These are phyloP conservation scores for Xylaria nigripes DNA, from an alignment of 495 filamentous ascomycete genomes.

Conservation along the genomic window DNA sequence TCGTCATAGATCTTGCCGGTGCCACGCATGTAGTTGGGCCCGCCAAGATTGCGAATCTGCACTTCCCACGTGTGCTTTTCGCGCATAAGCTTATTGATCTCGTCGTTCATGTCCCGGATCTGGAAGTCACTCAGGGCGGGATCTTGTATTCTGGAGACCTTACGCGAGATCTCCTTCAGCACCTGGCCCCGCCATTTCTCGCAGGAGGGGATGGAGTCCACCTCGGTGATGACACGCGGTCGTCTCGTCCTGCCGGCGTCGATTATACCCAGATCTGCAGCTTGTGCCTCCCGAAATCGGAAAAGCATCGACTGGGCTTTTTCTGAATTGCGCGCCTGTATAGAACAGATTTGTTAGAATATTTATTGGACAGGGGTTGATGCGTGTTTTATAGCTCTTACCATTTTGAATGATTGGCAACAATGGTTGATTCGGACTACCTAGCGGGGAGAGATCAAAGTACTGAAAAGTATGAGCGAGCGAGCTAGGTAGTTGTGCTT, in stretches of 20 bases:
- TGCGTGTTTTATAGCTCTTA: slow-evolving; percentile 5
- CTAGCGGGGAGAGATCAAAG: neutral
- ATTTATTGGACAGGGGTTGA: neutral
- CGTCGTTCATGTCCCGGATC: slow-evolving; percentile 95
- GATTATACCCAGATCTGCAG: slow-evolving; percentile 91
- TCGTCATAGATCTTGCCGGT: slow-evolving; percentile 84
- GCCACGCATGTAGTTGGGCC: slow-evolving; percentile 96
- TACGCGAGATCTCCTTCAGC: slow-evolving; percentile 93
- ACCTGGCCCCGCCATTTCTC: slow-evolving; percentile 99
- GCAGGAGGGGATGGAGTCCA: slow-evolving; percentile 75
- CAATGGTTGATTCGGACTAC: neutral
- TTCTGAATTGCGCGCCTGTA: slow-evolving; percentile 70
- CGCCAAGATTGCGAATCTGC: slow-evolving; percentile 87
- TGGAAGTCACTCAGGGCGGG: slow-evolving; percentile 82
- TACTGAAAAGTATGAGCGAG: neutral
- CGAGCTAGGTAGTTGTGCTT: too few relatives aligned
- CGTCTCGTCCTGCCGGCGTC: slow-evolving; percentile 84
- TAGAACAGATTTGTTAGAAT: slow-evolving; percentile 1
- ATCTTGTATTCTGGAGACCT: slow-evolving; percentile 93
- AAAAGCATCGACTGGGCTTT: slow-evolving; percentile 99
- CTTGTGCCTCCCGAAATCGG: slow-evolving; percentile 96
- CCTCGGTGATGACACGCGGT: slow-evolving; percentile 78
- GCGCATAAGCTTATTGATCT: slow-evolving; percentile 97
- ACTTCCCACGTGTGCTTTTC: slow-evolving; percentile 99
- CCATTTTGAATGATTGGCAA: slow-evolving; percentile 23